phyloP scores from a whole-genome alignment of 1,284 basidiomycete species.

The Stereum hirsutum region DNA sequence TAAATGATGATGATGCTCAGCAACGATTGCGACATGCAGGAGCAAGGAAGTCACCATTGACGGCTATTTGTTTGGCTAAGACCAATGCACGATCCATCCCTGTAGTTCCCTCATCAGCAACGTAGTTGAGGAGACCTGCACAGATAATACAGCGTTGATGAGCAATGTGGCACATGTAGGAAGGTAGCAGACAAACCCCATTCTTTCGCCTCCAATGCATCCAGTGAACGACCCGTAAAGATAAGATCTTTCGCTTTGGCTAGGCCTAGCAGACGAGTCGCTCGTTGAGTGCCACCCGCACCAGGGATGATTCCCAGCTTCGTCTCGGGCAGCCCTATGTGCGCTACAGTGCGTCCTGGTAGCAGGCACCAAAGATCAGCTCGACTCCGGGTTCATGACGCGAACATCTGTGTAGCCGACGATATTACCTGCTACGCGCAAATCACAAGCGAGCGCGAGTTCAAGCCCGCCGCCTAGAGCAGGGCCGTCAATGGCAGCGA shows the following conservation, averaged over 20 bases:
- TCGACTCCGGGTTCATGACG: constrained; percentile 7
- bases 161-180: neutral
- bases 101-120: constrained; percentile 48
- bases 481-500: constrained; percentile 89
- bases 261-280: constrained; percentile 73
- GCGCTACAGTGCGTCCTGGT: constrained; percentile 51
- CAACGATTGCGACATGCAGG: neutral
- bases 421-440: constrained; percentile 77
- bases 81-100: constrained; percentile 60
- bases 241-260: constrained; percentile 85
- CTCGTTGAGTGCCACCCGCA: constrained; percentile 88
- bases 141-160: constrained; percentile 1
- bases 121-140: constrained; percentile 72
- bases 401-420: neutral
- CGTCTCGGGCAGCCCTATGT: constrained; percentile 80
- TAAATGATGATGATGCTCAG: constrained; percentile 20
- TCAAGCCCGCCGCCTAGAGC: constrained; percentile 91
- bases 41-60: constrained; percentile 46
- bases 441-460: constrained; percentile 79
- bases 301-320: constrained; percentile 91
- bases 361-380: constrained; percentile 10
- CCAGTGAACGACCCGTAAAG: constrained; percentile 65
- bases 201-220: constrained; percentile 60
- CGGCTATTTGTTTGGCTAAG: constrained; percentile 57
- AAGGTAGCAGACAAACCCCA: constrained; percentile 46